Base-by-base conservation (phyloP, 306 rosid genomes). In the Oemleria cerasiformis region DNA sequence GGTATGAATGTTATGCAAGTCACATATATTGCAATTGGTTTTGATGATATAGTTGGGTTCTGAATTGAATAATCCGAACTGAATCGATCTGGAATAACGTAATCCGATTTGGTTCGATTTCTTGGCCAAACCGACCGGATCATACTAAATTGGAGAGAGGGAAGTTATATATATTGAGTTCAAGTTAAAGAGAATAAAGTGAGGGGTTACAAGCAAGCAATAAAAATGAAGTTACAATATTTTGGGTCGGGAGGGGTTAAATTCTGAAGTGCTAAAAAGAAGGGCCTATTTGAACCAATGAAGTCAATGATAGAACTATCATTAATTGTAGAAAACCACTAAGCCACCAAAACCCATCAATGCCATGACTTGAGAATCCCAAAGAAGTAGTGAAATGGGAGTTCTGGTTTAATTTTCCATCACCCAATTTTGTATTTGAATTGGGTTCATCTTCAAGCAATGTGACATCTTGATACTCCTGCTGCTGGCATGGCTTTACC, bases 401-500 rank as follows among this genome's bases (percentile, higher is more conserved):
- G 59, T 73, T 79, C 34, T 57, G 61, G 67, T 84, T 74, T 59
- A 58, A 47, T 73, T 43, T 72, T 20, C 43, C 80, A 42, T 55
- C 68, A 12, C 63, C 77, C 11, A 78, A 45, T 77, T 62, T 47
- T 72, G 73, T 47, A 36, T 79, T 78, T 66, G 83, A 25, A 54
- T 73, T 56, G 45, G 84, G 59, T 54, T 81, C 30, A 2, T 25
- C 15, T 14, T 47, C 81, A 23, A 71, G 66, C 80, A 90, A 65
- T 72, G 74, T 77, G 74, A 79, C 79, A 76, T 56, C 30, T n/a
- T 50, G 47, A 11, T 77, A 84, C 54, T 63, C 48, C 64, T 70
- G 84, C 57, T 68, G 53, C 61, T 73, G 80, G 84, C 99, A 95
- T 80, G 97, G 90, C 63, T 79, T 85, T 67, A 95, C 96, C 54